Evolutionary conservation across 306 rosid genomes (phyloP).

Genomic region (Cyamopsis tetragonoloba): DNA sequence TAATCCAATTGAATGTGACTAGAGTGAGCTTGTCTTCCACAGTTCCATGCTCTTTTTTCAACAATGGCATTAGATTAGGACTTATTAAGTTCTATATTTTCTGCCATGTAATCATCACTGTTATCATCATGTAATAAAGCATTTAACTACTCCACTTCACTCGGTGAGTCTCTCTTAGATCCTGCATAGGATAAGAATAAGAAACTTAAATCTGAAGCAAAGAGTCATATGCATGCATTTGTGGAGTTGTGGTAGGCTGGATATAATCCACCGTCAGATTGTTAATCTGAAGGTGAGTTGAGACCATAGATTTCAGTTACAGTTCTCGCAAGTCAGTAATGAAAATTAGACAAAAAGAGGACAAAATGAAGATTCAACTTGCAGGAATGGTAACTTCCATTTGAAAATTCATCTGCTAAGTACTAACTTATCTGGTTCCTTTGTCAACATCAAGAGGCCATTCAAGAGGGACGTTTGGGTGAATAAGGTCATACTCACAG

Average conservation of each 20-base stretch:
- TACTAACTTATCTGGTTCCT: neutral
- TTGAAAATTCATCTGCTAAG: slow-evolving; percentile 10
- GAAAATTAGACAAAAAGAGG: neutral
- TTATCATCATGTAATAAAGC: neutral
- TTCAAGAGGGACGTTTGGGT: slow-evolving; percentile 19
- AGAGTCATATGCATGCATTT: too few species aligned
- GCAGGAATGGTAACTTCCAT: neutral
- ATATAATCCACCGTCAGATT: too few species aligned
- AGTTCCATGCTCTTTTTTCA: neutral
- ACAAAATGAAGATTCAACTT: neutral
- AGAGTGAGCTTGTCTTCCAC: neutral
- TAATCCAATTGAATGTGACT: slow-evolving; percentile 1
- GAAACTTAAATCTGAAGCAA: slow-evolving; percentile 35
- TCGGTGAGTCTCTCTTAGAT: neutral
- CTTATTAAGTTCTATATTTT: slow-evolving; percentile 4
- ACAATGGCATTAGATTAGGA: neutral
- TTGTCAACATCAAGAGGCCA: slow-evolving; percentile 40
- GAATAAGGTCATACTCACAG: slow-evolving; percentile 7
- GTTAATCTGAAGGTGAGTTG: too few species aligned
- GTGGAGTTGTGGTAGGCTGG: too few species aligned
- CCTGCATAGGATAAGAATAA: slow-evolving; percentile 2
- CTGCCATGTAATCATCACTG: slow-evolving; percentile 4
- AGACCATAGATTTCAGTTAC: too few species aligned
- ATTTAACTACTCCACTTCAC: neutral
- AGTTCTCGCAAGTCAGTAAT: too few species aligned